Evolutionary conservation across 345 rosid genomes (phyloP).

Genomic region (Hirschfeldia incana): DNA sequence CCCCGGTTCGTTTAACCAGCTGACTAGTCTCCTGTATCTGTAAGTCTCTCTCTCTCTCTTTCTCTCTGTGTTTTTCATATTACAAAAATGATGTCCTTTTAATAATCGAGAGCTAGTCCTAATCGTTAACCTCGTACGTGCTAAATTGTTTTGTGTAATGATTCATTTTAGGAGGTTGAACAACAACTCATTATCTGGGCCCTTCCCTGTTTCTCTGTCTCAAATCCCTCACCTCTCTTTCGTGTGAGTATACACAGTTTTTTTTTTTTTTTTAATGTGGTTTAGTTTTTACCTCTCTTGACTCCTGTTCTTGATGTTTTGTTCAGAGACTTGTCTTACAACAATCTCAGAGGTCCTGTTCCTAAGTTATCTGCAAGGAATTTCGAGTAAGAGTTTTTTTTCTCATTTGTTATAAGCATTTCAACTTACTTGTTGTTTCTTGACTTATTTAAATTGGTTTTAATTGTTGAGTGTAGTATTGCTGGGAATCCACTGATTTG

Average conservation of each 20-base stretch:
- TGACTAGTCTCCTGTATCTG: conserved; percentile 68
- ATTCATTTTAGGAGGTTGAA: conserved; percentile 72
- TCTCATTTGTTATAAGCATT: not conserved
- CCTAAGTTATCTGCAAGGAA: conserved; percentile 76
- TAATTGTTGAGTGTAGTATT: conserved; percentile 52
- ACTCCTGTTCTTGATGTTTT: conserved; percentile 24
- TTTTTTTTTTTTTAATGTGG: not conserved
- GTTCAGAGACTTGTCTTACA: conserved; percentile 88
- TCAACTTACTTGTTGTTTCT: conserved; percentile 7
- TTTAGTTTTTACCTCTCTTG: not conserved
- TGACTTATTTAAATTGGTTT: conserved; percentile 1
- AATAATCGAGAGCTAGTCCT: not conserved
- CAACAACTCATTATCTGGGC: conserved; percentile 87
- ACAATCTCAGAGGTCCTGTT: conserved; percentile 89
- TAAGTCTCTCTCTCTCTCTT: conserved; percentile 43
- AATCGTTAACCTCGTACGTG: conserved; percentile 28
- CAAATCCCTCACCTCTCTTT: conserved; percentile 74
- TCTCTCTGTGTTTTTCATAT: too few species aligned
- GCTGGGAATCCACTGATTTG: conserved; percentile 85
- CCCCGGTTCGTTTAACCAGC: conserved; percentile 57
- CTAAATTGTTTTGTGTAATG: conserved; percentile 39
- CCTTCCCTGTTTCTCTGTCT: conserved; percentile 72
- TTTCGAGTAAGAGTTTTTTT: conserved; percentile 57
- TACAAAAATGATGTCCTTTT: too few species aligned
- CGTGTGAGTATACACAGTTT: conserved; percentile 62